Percentiles rank a stretch among this genome's conserved stretches.
These are phyloP conservation scores for Mortierella sp. DNA, from an alignment of 371 early-diverging fungal genomes.

Conservation along the genomic window DNA sequence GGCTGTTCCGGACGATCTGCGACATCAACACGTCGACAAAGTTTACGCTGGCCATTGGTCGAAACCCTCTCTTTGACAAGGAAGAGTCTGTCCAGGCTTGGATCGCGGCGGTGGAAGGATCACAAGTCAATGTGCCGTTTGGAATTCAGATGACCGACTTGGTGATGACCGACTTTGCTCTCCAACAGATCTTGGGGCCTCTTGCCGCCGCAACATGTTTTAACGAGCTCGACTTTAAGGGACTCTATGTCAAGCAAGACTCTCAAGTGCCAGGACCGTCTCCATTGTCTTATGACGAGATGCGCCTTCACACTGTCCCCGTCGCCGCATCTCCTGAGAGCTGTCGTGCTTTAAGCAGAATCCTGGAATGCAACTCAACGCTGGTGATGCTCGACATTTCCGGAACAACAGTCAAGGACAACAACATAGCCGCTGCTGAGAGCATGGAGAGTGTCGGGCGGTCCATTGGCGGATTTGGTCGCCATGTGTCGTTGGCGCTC, in stretches of 20 bases:
- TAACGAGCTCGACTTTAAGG: slow-evolving; percentile 42
- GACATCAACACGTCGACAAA: slow-evolving; percentile 35
- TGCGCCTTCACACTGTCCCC: slow-evolving; percentile 9
- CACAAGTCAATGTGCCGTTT: slow-evolving; percentile 21
- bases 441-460: not conserved
- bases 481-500: slow-evolving; percentile 24
- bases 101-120: slow-evolving; percentile 13
- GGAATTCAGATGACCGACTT: slow-evolving; percentile 36
- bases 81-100: slow-evolving; percentile 29
- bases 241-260: slow-evolving; percentile 26
- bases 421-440: not conserved
- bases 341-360: slow-evolving; percentile 27
- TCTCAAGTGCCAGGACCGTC: slow-evolving; percentile 5
- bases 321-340: slow-evolving; percentile 31
- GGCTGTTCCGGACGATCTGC: slow-evolving; percentile 32
- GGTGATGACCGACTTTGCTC: slow-evolving; percentile 15
- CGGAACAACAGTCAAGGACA: slow-evolving; percentile 21
- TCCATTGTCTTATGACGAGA: slow-evolving; percentile 28
- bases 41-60: slow-evolving; percentile 31
- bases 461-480: slow-evolving; percentile 40
- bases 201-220: slow-evolving; percentile 31
- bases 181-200: slow-evolving; percentile 33
- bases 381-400: slow-evolving; percentile 43
- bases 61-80: slow-evolving; percentile 40
- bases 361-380: slow-evolving; percentile 23